Percentiles rank a stretch among this genome's conserved stretches.
These are phyloP conservation scores for Trichoderma koningiopsis DNA, from an alignment of 2,329 filamentous ascomycete species.

Conservation along the genomic window DNA sequence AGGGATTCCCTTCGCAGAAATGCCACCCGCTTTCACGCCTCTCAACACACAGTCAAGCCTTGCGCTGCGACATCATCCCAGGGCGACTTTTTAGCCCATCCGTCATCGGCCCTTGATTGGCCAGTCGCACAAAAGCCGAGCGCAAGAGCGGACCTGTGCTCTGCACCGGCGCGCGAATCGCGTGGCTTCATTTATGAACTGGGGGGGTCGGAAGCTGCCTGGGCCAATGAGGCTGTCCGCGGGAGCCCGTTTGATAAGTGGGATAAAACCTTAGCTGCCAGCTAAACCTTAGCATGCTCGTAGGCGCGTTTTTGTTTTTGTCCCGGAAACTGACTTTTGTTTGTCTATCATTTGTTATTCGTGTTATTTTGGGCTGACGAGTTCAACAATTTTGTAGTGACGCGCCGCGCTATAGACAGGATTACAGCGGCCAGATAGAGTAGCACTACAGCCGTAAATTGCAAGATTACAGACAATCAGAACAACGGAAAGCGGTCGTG, in stretches of 20 bases:
- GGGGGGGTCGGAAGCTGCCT: slow-evolving; percentile 6
- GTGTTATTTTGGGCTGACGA: not conserved
- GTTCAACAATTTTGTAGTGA: not conserved
- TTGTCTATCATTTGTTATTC: not conserved
- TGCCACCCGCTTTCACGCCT: not conserved
- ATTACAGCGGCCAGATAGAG: not conserved
- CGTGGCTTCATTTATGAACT: slow-evolving; percentile 20
- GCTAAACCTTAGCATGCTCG: not conserved
- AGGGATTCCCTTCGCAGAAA: not conserved
- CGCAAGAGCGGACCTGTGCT: slow-evolving; percentile 14
- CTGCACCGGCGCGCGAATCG: slow-evolving; percentile 17
- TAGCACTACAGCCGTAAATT: not conserved
- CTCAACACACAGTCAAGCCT: slow-evolving; percentile 10
- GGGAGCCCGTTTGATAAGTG: slow-evolving; percentile 7
- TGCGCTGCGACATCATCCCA: slow-evolving; percentile 10
- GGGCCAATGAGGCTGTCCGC: slow-evolving; percentile 23
- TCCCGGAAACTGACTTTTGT: not conserved
- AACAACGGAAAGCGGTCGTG: not conserved
- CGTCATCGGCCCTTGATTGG: not conserved
- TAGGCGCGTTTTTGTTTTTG: not conserved
- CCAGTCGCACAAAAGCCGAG: not conserved
- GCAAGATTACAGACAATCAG: not conserved
- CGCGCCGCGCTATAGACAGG: not conserved
- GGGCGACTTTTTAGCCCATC: not conserved
- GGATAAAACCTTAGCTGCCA: not conserved